Evolutionary conservation across 2,329 filamentous ascomycete species (phyloP).

Genomic region (Aspergillus jensenii): DNA sequence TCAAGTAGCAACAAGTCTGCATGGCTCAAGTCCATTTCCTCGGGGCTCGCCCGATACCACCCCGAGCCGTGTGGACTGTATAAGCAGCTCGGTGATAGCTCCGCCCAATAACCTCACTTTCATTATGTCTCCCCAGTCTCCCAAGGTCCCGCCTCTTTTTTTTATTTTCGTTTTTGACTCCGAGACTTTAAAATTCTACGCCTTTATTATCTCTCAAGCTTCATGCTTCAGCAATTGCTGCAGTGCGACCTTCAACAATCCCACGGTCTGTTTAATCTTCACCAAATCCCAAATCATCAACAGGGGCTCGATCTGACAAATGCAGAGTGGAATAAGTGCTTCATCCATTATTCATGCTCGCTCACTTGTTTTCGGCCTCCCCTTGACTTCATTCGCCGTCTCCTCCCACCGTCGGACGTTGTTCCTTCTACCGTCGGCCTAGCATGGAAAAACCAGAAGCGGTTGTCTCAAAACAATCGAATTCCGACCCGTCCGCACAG

Average conservation of each 20-base stretch:
- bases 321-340: background rate
- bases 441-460: background rate
- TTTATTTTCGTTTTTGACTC: background rate
- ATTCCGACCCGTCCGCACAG: conserved; percentile 4
- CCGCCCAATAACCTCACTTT: background rate
- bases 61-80: background rate
- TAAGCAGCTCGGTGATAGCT: background rate
- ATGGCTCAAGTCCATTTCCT: no score
- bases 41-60: background rate
- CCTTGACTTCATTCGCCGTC: background rate
- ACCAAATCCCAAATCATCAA: background rate
- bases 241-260: background rate
- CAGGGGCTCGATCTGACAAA: background rate
- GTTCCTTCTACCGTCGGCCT: background rate
- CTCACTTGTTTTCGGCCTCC: background rate
- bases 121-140: background rate
- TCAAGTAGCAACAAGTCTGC: no score
- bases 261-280: background rate
- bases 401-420: background rate
- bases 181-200: background rate
- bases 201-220: background rate
- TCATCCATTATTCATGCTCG: background rate
- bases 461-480: background rate
- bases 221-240: background rate
- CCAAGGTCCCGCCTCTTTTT: background rate